Conservation (phyloP, 1,139 yeast genomes). For the Pichia sp. region DNA sequence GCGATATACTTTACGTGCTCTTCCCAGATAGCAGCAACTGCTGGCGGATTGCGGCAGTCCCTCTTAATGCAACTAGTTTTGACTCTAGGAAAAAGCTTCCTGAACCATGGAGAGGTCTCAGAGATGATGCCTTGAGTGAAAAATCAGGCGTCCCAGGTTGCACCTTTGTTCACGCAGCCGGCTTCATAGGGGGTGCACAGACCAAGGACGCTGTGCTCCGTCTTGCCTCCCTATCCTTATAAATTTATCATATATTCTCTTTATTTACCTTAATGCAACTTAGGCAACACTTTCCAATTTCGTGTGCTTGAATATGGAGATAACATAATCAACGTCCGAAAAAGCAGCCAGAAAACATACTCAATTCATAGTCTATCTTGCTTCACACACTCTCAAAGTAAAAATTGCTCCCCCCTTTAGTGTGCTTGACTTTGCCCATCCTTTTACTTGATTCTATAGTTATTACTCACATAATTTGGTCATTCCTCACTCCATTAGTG, state of each 20-base stretch:
- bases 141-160: conserved; percentile 78
- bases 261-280: no score
- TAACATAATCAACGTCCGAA: no score
- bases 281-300: no score
- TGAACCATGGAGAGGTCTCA: conserved; percentile 86
- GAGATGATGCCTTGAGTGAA: conserved; percentile 77
- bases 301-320: no score
- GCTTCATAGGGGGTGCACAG: conserved; percentile 93
- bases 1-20: conserved; percentile 68
- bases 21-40: conserved; percentile 68
- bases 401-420: no score
- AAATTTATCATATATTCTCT: neutral
- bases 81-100: conserved; percentile 85
- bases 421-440: no score
- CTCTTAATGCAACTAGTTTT: conserved; percentile 69
- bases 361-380: no score
- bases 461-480: no score
- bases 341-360: no score
- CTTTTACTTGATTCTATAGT: no score
- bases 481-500: no score
- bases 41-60: conserved; percentile 92
- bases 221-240: conserved; percentile 14
- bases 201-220: conserved; percentile 72
- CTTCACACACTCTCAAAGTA: no score
- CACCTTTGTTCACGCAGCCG: conserved; percentile 92